A percentile compares a stretch with the other conserved stretches of the same genome.
These are phyloP conservation scores for Volvox africanus DNA, from an alignment of 139 green algal genomes.

Conservation along the genomic window DNA sequence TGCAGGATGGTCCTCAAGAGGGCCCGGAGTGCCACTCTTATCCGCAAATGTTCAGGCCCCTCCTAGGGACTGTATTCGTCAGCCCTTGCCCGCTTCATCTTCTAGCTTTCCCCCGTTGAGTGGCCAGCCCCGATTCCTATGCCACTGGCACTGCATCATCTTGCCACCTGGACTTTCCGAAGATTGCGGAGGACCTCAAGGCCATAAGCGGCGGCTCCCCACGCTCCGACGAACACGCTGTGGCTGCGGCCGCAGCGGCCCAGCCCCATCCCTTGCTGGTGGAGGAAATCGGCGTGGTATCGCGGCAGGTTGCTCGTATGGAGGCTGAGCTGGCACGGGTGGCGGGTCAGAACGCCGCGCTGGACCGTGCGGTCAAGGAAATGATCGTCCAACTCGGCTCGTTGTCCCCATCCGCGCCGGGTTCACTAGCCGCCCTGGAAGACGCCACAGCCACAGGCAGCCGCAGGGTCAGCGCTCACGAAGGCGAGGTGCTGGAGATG, in stretches of 20 bases:
- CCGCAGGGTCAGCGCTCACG: neutral
- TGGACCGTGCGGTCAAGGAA: conserved; percentile 9
- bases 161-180: neutral
- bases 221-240: neutral
- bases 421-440: neutral
- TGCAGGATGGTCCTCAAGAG: no score
- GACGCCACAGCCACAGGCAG: neutral
- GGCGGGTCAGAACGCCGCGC: neutral
- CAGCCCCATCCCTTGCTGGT: neutral
- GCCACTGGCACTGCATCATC: neutral
- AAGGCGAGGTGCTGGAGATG: neutral
- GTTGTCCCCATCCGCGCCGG: neutral
- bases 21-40: no score
- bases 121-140: no score
- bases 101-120: no score
- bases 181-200: conserved; percentile 27
- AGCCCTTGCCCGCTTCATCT: no score
- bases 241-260: neutral
- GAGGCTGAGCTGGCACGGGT: conserved; percentile 1
- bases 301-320: neutral
- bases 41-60: no score
- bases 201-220: neutral
- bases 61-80: no score
- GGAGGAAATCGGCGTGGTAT: neutral
- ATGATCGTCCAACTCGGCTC: neutral